Base-by-base conservation (phyloP, 1,284 basidiomycete genomes). In the Phaffia rhodozyma region DNA sequence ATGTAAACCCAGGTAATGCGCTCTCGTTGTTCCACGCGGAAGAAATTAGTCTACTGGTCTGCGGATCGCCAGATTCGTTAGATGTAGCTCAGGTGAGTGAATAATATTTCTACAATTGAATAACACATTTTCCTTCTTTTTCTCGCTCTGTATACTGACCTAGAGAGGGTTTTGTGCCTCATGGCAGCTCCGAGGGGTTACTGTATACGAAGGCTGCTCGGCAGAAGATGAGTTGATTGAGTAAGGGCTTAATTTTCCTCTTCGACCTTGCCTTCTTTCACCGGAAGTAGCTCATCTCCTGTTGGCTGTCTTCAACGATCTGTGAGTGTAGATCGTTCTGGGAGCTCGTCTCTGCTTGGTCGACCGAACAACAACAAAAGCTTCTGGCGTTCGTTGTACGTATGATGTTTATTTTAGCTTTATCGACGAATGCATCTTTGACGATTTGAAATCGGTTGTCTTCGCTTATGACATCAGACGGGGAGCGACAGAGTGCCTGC, bases 31-130 rank as follows among this genome's bases (percentile, higher is more conserved):
- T 72, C 60, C 55, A 65, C 11, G 67, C 68, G 3, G 68, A 70
- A 49, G 71, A 72, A 59, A 66, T 72, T 47, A 71, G 72, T 61
- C 67, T 71, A 6, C 66, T 71, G 48, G 70, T 72, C 0, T 57
- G 70, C 16, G 71, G 71, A 0, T 68, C 65, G 25, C 56, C 63
- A 18, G 68, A 72, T 57, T 52, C 63, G 32, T 57, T 72, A 16
- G 69, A 71, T 25, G 61, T 72, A 29, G 65, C 61, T 2, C 66
- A 62, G 27, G 52, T 53, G 18, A 11, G 52, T 53, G 5, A 13
- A 5, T 13, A 13, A 5, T 52, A 7, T n/a, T n/a, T n/a, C n/a
- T n/a, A 13, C 27, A 4, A 52, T 5, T 5, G 23, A 29, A 52
- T 23, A 29, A 56, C 55, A 1, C 7, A 21, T 32, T 23, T 3